Percentiles rank a stretch among this genome's conserved stretches.
These are phyloP conservation scores for Pogostemon cablin DNA, from an alignment of 257 asterid species.

Conservation along the genomic window DNA sequence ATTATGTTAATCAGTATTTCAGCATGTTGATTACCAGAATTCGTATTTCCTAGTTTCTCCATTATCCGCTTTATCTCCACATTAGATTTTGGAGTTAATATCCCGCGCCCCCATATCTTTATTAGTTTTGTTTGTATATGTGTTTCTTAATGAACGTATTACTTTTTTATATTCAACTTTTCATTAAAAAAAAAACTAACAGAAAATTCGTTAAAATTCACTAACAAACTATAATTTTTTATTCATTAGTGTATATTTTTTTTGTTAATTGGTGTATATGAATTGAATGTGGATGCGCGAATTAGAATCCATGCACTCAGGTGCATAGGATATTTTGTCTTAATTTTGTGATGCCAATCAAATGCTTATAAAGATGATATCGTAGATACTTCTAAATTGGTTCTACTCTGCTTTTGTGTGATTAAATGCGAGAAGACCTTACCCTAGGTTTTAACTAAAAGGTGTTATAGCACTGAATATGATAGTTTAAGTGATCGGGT, in stretches of 20 bases:
- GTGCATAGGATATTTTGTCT: too few species aligned
- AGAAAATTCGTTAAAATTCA: too few species aligned
- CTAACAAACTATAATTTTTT: too few species aligned
- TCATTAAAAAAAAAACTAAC: too few species aligned
- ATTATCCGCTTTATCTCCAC: not conserved
- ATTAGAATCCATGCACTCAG: too few species aligned
- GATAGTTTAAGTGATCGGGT: not conserved
- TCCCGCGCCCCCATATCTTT: too few species aligned
- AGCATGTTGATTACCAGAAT: not conserved
- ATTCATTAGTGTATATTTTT: too few species aligned
- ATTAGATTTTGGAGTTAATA: not conserved
- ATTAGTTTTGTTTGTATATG: too few species aligned
- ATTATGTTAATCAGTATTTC: not conserved
- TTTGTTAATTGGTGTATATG: too few species aligned
- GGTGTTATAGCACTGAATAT: slow-evolving; percentile 7
- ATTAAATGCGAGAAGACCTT: not conserved
- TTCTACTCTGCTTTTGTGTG: not conserved
- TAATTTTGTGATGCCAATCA: not conserved
- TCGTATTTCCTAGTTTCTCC: not conserved
- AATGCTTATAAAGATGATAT: not conserved
- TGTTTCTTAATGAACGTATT: too few species aligned
- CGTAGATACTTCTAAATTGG: slow-evolving; percentile 7
- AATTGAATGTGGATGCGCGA: too few species aligned
- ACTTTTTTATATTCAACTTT: too few species aligned
- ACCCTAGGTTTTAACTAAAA: slow-evolving; percentile 12